Percentiles rank a stretch among this genome's conserved stretches.
These are phyloP conservation scores for Aureobasidium sp. DNA, from an alignment of 2,329 filamentous ascomycete genomes.

Conservation along the genomic window DNA sequence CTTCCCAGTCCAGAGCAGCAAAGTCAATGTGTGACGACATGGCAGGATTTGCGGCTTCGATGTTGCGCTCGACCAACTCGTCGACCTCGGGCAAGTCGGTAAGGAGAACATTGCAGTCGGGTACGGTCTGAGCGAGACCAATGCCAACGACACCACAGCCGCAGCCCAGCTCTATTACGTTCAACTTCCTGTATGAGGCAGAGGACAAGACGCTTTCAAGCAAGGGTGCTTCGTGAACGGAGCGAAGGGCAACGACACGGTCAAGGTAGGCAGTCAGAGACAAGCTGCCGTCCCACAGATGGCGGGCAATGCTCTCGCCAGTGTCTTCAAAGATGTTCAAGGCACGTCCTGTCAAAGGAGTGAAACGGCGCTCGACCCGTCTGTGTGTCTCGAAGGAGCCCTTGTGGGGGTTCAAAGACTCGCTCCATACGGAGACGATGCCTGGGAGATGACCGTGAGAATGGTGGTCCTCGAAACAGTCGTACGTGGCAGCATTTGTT, in stretches of 20 bases:
- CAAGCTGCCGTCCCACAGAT: constrained; percentile 62
- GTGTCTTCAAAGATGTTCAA: constrained; percentile 61
- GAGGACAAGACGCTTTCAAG: constrained; percentile 33
- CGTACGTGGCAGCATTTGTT: constrained; percentile 21
- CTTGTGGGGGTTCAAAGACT: constrained; percentile 34
- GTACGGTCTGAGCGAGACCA: constrained; percentile 49
- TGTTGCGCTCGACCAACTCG: constrained; percentile 54
- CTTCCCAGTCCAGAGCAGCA: constrained; percentile 57
- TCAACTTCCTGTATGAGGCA: constrained; percentile 37
- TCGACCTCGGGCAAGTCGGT: constrained; percentile 61
- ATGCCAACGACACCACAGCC: constrained; percentile 65
- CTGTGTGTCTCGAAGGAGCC: constrained; percentile 40
- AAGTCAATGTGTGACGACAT: constrained; percentile 41
- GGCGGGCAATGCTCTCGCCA: constrained; percentile 64
- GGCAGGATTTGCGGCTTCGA: constrained; percentile 38
- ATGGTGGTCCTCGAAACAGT: constrained; percentile 26
- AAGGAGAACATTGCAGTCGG: constrained; percentile 48
- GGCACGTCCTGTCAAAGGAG: constrained; percentile 32
- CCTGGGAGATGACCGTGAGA: constrained; percentile 32
- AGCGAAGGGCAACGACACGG: constrained; percentile 32
- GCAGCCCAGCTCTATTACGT: constrained; percentile 58
- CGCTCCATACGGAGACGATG: constrained; percentile 54
- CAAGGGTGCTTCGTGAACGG: constrained; percentile 27
- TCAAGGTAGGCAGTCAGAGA: constrained; percentile 50
- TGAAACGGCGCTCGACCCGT: constrained; percentile 50